Evolutionary conservation across 2,329 filamentous ascomycete species (phyloP).

Genomic region (Botryotinia narcissicola): DNA sequence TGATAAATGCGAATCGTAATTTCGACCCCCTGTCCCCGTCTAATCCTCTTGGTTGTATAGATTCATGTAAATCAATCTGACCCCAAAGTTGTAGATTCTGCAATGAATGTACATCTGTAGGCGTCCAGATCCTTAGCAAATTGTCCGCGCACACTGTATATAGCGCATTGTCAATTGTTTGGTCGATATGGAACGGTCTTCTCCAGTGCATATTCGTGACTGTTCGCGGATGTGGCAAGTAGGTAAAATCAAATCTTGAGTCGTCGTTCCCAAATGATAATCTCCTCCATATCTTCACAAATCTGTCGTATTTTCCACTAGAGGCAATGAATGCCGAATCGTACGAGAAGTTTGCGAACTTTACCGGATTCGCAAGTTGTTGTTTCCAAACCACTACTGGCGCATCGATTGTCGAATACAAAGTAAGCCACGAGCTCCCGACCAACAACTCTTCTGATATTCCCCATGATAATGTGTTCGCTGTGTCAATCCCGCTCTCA

Average conservation of each 20-base stretch:
- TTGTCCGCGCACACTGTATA: constrained; percentile 87
- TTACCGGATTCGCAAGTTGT: constrained; percentile 67
- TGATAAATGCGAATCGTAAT: constrained; percentile 71
- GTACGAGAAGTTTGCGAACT: constrained; percentile 76
- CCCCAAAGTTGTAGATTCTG: constrained; percentile 78
- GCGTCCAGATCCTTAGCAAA: constrained; percentile 78
- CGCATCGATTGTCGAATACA: constrained; percentile 57
- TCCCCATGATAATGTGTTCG: constrained; percentile 79
- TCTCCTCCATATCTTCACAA: constrained; percentile 92
- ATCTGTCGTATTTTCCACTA: constrained; percentile 70
- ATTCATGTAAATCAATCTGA: constrained; percentile 70
- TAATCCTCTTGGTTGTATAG: constrained; percentile 52
- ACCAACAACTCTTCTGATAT: constrained; percentile 79
- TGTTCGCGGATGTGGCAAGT: constrained; percentile 77
- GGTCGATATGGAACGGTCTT: constrained; percentile 70
- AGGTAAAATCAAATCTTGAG: constrained; percentile 84
- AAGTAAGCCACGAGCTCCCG: constrained; percentile 65
- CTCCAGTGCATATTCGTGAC: constrained; percentile 89
- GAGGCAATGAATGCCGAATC: constrained; percentile 87
- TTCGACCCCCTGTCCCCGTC: constrained; percentile 28
- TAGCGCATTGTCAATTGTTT: constrained; percentile 79
- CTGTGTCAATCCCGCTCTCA: constrained; percentile 41
- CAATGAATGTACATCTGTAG: constrained; percentile 67
- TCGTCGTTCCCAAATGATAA: constrained; percentile 80
- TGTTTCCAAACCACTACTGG: constrained; percentile 70